Percentiles rank a stretch among this genome's conserved stretches.
These are phyloP conservation scores for Melampsora larici-populina DNA, from an alignment of 1,284 basidiomycete species.

Conservation along the genomic window DNA sequence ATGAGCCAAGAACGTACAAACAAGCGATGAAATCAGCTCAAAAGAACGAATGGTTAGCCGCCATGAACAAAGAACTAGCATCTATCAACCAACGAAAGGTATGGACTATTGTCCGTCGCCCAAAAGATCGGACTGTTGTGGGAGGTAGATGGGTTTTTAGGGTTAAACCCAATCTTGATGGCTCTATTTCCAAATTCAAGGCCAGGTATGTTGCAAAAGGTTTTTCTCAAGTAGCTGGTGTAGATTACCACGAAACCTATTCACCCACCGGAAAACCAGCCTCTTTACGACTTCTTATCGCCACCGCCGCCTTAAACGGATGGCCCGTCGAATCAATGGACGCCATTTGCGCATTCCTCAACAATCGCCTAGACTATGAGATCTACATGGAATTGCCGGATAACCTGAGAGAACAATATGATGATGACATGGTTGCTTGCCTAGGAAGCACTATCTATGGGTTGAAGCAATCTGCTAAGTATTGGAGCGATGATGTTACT, in stretches of 20 bases:
- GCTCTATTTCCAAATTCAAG: slow-evolving; percentile 25
- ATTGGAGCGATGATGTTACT: background rate
- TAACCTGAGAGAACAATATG: slow-evolving; percentile 42
- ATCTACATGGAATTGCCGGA: too few relatives aligned
- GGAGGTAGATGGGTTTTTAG: slow-evolving; percentile 35
- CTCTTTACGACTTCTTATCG: slow-evolving; percentile 30
- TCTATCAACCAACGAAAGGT: too few relatives aligned
- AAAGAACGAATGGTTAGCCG: too few relatives aligned
- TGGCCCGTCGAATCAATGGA: slow-evolving; percentile 27
- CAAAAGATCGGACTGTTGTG: background rate
- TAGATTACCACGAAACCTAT: too few relatives aligned
- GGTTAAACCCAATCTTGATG: too few relatives aligned
- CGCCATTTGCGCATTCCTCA: too few relatives aligned
- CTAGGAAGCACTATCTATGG: background rate
- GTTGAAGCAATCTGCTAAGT: background rate
- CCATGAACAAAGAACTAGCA: too few relatives aligned
- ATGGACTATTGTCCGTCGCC: too few relatives aligned
- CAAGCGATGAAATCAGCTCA: too few relatives aligned
- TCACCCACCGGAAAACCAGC: background rate
- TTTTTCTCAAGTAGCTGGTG: too few relatives aligned
- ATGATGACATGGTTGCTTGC: slow-evolving; percentile 39
- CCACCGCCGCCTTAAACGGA: slow-evolving; percentile 26
- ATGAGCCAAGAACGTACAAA: too few relatives aligned
- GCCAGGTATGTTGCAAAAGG: slow-evolving; percentile 44
- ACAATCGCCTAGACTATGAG: too few relatives aligned